A percentile compares a stretch with the other conserved stretches of the same genome.
phyloP scores from a whole-genome alignment of 768 basidiomycete species.

The Termitomyces sp. region DNA sequence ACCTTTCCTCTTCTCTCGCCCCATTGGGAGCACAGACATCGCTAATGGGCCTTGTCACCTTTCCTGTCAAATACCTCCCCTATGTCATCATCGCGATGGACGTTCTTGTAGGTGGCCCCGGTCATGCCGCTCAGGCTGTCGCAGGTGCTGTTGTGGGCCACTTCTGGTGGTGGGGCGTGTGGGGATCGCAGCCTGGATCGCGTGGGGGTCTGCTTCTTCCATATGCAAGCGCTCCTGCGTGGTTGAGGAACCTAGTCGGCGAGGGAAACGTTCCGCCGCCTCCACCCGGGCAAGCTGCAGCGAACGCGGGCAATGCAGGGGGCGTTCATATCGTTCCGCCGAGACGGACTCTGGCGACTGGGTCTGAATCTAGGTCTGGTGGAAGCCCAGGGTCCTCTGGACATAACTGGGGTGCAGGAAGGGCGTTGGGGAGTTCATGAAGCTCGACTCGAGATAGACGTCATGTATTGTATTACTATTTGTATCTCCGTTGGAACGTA shows the following conservation, averaged over 20 bases:
- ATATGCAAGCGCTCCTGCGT: conserved; percentile 55
- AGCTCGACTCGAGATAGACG: no score
- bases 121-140: conserved; percentile 52
- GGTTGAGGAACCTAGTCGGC: conserved; percentile 53
- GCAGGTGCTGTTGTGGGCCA: conserved; percentile 79
- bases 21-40: conserved; percentile 68
- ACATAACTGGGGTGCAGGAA: conserved; percentile 18
- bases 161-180: conserved; percentile 76
- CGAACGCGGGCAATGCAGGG: conserved; percentile 35
- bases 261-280: conserved; percentile 28
- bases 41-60: conserved; percentile 73
- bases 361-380: conserved; percentile 4
- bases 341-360: conserved; percentile 26
- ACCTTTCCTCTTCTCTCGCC: conserved; percentile 66
- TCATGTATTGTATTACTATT: not conserved
- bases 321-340: conserved; percentile 66
- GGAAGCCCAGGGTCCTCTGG: conserved; percentile 13
- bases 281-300: conserved; percentile 29
- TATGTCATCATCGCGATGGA: conserved; percentile 76
- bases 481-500: no score
- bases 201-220: conserved; percentile 38
- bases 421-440: conserved; percentile 24
- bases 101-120: conserved; percentile 58
- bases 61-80: conserved; percentile 74
- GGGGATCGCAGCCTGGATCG: conserved; percentile 46